Evolutionary conservation across 352 stramenopile species (phyloP).

Genomic region (Globisporangium polare): DNA sequence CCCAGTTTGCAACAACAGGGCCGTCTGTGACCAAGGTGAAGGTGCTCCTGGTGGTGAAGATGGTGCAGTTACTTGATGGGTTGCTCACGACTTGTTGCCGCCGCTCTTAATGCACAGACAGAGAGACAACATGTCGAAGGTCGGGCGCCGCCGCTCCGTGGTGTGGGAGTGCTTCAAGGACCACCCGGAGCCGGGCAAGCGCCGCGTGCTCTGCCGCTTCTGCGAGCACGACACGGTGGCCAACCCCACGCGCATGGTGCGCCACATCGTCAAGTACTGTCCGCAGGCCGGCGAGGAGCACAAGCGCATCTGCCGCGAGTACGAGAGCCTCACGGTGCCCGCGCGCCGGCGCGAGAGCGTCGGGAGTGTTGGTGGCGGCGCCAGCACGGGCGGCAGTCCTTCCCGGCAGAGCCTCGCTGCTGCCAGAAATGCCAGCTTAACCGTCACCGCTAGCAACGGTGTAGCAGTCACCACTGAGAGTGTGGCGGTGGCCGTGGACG

Average conservation of each 20-base stretch:
- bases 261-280: slow-evolving; percentile 41
- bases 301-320: slow-evolving; percentile 41
- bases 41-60: neutral
- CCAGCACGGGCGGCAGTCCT: neutral
- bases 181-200: slow-evolving; percentile 26
- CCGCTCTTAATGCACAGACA: neutral
- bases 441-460: neutral
- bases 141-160: slow-evolving; percentile 34
- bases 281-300: slow-evolving; percentile 35
- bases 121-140: slow-evolving; percentile 27
- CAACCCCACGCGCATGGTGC: slow-evolving; percentile 42
- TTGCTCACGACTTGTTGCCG: neutral
- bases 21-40: no score
- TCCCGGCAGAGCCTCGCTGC: neutral
- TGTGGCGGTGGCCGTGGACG: neutral
- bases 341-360: slow-evolving; percentile 15
- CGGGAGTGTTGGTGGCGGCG: neutral
- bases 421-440: neutral
- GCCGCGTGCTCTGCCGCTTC: slow-evolving; percentile 46
- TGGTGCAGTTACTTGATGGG: neutral
- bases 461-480: no score
- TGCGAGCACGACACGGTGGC: slow-evolving; percentile 42
- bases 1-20: no score
- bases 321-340: slow-evolving; percentile 29
- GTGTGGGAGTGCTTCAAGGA: slow-evolving; percentile 46